Percentiles rank a stretch among this genome's conserved stretches.
phyloP scores from a whole-genome alignment of 805 yeast genomes.

The Clavispora vitiphila region DNA sequence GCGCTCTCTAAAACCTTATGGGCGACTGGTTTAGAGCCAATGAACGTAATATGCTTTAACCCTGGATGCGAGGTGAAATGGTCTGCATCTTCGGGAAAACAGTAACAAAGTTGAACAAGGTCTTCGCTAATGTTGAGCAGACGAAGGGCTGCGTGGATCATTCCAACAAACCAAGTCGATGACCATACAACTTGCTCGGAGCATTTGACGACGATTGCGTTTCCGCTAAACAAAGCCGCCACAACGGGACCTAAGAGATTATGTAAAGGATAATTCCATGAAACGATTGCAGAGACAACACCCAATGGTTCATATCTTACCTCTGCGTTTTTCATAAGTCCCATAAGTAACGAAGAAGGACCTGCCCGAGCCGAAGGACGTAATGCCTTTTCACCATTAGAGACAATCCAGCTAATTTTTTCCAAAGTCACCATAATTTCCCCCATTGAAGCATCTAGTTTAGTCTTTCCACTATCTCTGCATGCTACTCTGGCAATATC shows the following conservation, averaged over 20 bases:
- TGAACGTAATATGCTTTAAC: conserved; percentile 84
- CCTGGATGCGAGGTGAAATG: conserved; percentile 79
- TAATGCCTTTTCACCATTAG: conserved; percentile 73
- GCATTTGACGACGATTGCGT: conserved; percentile 86
- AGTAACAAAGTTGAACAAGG: conserved; percentile 80
- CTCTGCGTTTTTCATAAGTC: conserved; percentile 81
- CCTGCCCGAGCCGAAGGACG: conserved; percentile 77
- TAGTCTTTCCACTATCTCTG: conserved; percentile 93
- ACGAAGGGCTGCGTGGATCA: conserved; percentile 67
- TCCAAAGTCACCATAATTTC: conserved; percentile 94
- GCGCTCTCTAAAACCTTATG: conserved; percentile 83
- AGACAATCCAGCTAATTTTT: conserved; percentile 83
- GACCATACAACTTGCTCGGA: conserved; percentile 97
- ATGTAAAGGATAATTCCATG: conserved; percentile 98
- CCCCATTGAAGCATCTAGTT: conserved; percentile 94
- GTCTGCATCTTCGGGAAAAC: conserved; percentile 88
- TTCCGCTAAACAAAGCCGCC: conserved; percentile 86
- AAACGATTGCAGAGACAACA: conserved; percentile 81
- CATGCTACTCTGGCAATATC: conserved; percentile 89
- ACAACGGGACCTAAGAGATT: conserved; percentile 89
- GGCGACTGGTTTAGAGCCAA: conserved; percentile 94
- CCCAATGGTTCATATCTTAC: conserved; percentile 92
- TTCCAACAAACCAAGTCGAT: conserved; percentile 66
- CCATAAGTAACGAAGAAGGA: conserved; percentile 78
- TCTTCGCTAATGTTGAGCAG: conserved; percentile 75